Evolutionary conservation across 768 basidiomycete genomes (phyloP), one percentile per base, ranked within the genome.

Genomic region (Mycena rosella): DNA sequence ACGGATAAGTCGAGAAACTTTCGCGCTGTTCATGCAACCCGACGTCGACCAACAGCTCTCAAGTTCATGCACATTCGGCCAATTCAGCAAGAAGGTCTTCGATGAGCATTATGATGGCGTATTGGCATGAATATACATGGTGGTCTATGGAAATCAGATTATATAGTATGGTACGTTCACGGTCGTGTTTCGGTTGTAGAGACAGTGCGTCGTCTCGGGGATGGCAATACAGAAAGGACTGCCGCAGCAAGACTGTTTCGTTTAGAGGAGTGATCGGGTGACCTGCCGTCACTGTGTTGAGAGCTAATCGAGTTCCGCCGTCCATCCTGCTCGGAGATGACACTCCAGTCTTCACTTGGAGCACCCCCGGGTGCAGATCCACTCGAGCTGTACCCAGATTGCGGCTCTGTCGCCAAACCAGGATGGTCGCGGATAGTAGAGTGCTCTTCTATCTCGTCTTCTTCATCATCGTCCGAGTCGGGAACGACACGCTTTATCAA

Each of bases 21-120:
- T 95, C 73, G 94, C 93, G 13, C 77, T 96, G 15, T 93, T 94
- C 81, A 91, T 94, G 93, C 91, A 97, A 76, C 96, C 96, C 8
- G 89, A 97, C 77, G 89, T 91, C 17, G 84, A 93, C 67, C 90
- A 93, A 72, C 84, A 85, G 48, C 87, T 99, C 26, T 89, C 91
- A 6, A 77, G 82, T 34, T 80, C 84, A 11, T 87, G 90, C 74
- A 95, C 94, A 17, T 99, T 97, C 74, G 97, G 97, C 2, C 85
- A 91, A 64, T 99, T 98, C 78, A 95, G 93, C 74, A 93, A 94
- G 77, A 84, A 88, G 62, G 87, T 98, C 24, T 90, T 98, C 49
- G 82, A 84, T 63, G 85, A 87, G 71, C 84, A 86, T 78, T 87
- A 87, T 64, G 71, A 77, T 52, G 71, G 77, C 51, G 71, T 67